Evolutionary conservation across 768 basidiomycete genomes (phyloP).

Genomic region (Amylocystis lapponica): DNA sequence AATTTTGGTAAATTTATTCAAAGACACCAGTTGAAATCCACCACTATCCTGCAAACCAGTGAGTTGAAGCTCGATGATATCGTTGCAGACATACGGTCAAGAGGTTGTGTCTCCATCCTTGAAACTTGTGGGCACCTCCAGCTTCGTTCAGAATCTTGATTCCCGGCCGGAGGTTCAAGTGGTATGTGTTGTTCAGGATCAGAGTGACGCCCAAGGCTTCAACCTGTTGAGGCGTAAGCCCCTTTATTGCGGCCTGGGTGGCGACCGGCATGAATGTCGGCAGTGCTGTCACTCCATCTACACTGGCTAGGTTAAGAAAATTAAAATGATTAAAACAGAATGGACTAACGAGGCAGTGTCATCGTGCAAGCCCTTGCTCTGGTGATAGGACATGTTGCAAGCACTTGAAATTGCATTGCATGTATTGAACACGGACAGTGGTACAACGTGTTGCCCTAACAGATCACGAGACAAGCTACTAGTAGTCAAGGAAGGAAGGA

Average conservation of each 20-base stretch:
- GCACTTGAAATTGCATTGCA: slow-evolving; percentile 76
- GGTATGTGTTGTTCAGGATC: slow-evolving; percentile 88
- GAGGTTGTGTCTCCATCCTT: slow-evolving; percentile 83
- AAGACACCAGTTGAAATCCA: slow-evolving; percentile 83
- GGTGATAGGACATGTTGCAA: slow-evolving; percentile 78
- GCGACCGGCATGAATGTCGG: slow-evolving; percentile 95
- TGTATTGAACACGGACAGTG: neutral
- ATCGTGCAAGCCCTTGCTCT: slow-evolving; percentile 81
- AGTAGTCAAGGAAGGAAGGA: neutral
- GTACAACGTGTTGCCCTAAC: neutral
- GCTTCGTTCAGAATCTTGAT: slow-evolving; percentile 63
- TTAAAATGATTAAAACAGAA: slow-evolving; percentile 4
- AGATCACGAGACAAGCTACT: neutral
- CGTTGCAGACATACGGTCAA: slow-evolving; percentile 53
- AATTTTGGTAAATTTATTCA: slow-evolving; percentile 79
- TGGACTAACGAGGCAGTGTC: slow-evolving; percentile 66
- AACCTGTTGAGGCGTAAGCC: slow-evolving; percentile 79
- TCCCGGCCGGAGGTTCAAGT: slow-evolving; percentile 83
- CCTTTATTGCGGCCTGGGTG: slow-evolving; percentile 89
- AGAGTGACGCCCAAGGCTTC: slow-evolving; percentile 77
- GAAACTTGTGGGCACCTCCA: slow-evolving; percentile 86
- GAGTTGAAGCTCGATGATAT: slow-evolving; percentile 1
- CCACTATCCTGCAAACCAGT: slow-evolving; percentile 63
- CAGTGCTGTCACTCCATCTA: slow-evolving; percentile 77
- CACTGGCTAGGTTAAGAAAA: slow-evolving; percentile 2